Evolutionary conservation across 345 rosid species (phyloP).

Genomic region (Dovyalis caffra): DNA sequence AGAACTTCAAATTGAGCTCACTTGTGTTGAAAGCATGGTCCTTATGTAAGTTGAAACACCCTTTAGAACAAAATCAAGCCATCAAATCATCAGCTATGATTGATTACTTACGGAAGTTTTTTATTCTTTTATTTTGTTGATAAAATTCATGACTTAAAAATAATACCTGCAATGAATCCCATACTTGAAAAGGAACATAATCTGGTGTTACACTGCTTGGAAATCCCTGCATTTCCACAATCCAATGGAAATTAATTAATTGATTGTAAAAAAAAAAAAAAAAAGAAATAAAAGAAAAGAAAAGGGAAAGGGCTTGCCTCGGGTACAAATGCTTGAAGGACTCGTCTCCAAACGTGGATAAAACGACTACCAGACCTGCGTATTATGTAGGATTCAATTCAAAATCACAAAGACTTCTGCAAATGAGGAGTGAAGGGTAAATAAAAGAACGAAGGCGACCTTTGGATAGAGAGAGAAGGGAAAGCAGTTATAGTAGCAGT

Average conservation of each 20-base stretch:
- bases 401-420: background rate
- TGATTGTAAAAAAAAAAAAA: no score
- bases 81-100: no score
- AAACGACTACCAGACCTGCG: conserved; percentile 54
- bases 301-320: conserved; percentile 54
- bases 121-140: no score
- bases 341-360: conserved; percentile 70
- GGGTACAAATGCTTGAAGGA: conserved; percentile 88
- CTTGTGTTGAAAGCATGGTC: conserved; percentile 98
- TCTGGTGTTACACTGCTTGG: conserved; percentile 89
- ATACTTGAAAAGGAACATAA: conserved; percentile 79
- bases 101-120: no score
- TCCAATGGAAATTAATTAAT: background rate
- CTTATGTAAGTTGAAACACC: conserved; percentile 91
- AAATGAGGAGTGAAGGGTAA: no score
- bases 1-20: conserved; percentile 32
- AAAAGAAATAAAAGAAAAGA: no score
- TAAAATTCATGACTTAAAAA: no score
- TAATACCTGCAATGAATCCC: conserved; percentile 89
- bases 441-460: conserved; percentile 43
- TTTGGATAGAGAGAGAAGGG: conserved; percentile 56
- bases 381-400: background rate
- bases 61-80: conserved; percentile 30
- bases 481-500: conserved; percentile 58
- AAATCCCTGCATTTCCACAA: conserved; percentile 54